Evolutionary conservation across 2,329 filamentous ascomycete genomes (phyloP).

Genomic region (Hymenoscyphus infarciens): DNA sequence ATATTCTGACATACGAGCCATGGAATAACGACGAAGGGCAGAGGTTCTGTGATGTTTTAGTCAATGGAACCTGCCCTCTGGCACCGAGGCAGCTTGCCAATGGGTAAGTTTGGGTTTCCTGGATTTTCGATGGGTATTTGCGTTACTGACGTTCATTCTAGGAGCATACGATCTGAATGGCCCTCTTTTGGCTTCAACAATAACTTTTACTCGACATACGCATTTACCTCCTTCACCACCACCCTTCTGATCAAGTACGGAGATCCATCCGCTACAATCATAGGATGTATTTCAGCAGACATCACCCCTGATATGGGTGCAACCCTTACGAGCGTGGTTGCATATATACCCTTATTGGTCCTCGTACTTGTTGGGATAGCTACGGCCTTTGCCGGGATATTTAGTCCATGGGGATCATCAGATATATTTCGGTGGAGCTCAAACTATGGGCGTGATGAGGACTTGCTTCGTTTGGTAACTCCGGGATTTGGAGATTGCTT

Average conservation of each 20-base stretch:
- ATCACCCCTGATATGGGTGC: constrained; percentile 79
- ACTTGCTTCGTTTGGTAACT: constrained; percentile 86
- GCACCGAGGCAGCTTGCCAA: constrained; percentile 65
- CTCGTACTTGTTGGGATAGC: constrained; percentile 77
- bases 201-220: constrained; percentile 76
- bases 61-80: constrained; percentile 68
- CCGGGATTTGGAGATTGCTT: constrained; percentile 95
- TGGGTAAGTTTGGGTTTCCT: constrained; percentile 37
- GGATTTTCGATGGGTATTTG: not conserved
- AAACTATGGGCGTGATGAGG: constrained; percentile 92
- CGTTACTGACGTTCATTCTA: constrained; percentile 15
- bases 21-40: constrained; percentile 46
- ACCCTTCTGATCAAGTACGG: constrained; percentile 74
- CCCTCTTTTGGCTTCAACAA: constrained; percentile 72
- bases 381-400: constrained; percentile 79
- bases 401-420: constrained; percentile 88
- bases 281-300: constrained; percentile 78
- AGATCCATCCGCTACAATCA: constrained; percentile 55
- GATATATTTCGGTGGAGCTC: constrained; percentile 96
- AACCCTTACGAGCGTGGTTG: constrained; percentile 63
- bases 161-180: constrained; percentile 7
- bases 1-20: constrained; percentile 75
- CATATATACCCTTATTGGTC: constrained; percentile 73
- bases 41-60: constrained; percentile 64
- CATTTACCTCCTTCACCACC: constrained; percentile 76